Evolutionary conservation across 345 rosid genomes (phyloP), one percentile per base, ranked within the genome.

Genomic region (Populus simonii): DNA sequence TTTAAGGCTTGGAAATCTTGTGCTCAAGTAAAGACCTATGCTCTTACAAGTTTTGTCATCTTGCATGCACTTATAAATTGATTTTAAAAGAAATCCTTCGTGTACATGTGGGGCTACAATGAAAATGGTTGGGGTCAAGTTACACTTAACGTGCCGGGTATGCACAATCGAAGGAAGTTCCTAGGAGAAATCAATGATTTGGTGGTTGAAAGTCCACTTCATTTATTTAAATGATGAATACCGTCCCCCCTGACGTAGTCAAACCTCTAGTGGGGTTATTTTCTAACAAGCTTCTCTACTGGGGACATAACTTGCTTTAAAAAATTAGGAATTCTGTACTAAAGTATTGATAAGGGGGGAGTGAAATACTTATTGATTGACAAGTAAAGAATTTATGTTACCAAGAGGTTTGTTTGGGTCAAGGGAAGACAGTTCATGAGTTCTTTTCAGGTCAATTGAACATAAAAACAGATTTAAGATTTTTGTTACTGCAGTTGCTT

Each of bases 1-100:
- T 90, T 93, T 74, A 90, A 76, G 78, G 99, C 99, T 62, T 96
- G 97, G 99, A 91, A 76, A 84, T 92, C 99, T 8, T 96, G 99
- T 72, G 86, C 90, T 59, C 92, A 96, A 89, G 99, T 93, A 87
- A 80, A 47, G 22, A 76, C 7, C 15, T 29, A 15, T 71, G 8
- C 63, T 72, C 36, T 20, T 53, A 49, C 1, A 66, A 51, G 6
- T 11, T 59, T 66, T 35, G 16, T 70, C 6, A 5, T 39, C 25
- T 70, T 53, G 6, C 66, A 12, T 45, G 51, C 31, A n/a, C 20
- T 15, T 23, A 15, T 29, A 2, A n/a, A 51, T 65, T 41, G 23
- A 35, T 59, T 18, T 69, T 10, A 27, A 17, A 29, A 72, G 22
- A 47, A 55, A 51, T 35, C 16, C 38, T 31, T 35, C 31, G 63